Evolutionary conservation across 2,329 filamentous ascomycete genomes (phyloP).

Genomic region (Cladophialophora exuberans): DNA sequence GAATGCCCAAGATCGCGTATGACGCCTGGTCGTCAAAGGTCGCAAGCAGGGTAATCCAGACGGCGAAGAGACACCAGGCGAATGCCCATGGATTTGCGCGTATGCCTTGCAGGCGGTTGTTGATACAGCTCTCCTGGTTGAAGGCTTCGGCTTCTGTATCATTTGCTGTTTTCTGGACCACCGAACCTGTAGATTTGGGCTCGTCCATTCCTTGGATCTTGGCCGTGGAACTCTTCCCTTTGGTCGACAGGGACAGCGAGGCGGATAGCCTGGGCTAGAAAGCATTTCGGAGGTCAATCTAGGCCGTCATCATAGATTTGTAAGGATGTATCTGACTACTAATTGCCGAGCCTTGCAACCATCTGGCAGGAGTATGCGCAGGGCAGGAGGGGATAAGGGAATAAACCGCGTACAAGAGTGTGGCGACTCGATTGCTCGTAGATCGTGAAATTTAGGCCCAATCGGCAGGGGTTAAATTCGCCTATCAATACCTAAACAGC

Average conservation of each 20-base stretch:
- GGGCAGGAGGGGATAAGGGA: too few relatives aligned
- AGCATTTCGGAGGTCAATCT: too few relatives aligned
- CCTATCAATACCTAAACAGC: background rate
- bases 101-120: background rate
- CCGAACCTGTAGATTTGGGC: background rate
- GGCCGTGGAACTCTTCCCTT: too few relatives aligned
- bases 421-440: background rate
- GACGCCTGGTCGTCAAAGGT: conserved; percentile 65
- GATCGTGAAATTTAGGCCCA: background rate
- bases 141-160: background rate
- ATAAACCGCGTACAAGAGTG: background rate
- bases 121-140: background rate
- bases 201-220: background rate
- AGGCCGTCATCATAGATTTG: too few relatives aligned
- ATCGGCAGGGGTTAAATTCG: background rate
- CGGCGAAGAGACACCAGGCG: conserved; percentile 19
- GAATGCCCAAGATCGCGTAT: conserved; percentile 62
- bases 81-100: conserved; percentile 9
- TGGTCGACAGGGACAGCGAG: too few relatives aligned
- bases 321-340: too few relatives aligned
- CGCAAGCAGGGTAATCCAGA: conserved; percentile 18
- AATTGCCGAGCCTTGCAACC: too few relatives aligned
- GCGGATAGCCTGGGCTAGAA: too few relatives aligned
- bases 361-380: too few relatives aligned
- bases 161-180: background rate